These are phyloP conservation scores for Benincasa hispida DNA, from an alignment of 306 rosid species.

Conservation along the genomic window DNA sequence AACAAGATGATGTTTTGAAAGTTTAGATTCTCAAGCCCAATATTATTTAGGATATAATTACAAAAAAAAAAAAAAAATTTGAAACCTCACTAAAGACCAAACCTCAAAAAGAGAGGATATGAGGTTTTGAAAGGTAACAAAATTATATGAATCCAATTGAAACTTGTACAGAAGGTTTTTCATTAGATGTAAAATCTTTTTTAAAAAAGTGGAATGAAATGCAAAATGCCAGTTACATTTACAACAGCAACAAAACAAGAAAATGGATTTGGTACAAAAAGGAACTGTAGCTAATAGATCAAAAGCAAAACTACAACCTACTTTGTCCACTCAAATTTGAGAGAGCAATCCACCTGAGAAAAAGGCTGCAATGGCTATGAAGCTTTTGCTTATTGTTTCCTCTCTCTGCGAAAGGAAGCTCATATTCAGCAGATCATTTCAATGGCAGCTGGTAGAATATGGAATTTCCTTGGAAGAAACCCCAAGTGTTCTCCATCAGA, in stretches of 20 bases:
- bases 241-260: background rate
- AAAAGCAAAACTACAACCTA: background rate
- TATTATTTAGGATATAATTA: no score
- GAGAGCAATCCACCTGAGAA: background rate
- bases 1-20: background rate
- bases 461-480: constrained; percentile 67
- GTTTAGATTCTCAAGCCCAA: no score
- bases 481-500: constrained; percentile 93
- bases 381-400: background rate
- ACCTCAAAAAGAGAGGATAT: no score
- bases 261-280: background rate
- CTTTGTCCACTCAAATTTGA: background rate
- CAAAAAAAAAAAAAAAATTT: no score
- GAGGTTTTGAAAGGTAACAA: background rate
- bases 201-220: background rate
- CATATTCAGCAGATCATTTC: constrained; percentile 68
- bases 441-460: constrained; percentile 57
- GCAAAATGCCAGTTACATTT: background rate
- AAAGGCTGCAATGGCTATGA: background rate
- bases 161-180: background rate
- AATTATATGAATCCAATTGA: background rate
- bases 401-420: background rate
- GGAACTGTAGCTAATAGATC: background rate
- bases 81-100: no score
- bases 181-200: no score